Evolutionary conservation across 148 eudicot species (phyloP), one percentile per base, ranked within the genome.

Genomic region (Nyssa sinensis): DNA sequence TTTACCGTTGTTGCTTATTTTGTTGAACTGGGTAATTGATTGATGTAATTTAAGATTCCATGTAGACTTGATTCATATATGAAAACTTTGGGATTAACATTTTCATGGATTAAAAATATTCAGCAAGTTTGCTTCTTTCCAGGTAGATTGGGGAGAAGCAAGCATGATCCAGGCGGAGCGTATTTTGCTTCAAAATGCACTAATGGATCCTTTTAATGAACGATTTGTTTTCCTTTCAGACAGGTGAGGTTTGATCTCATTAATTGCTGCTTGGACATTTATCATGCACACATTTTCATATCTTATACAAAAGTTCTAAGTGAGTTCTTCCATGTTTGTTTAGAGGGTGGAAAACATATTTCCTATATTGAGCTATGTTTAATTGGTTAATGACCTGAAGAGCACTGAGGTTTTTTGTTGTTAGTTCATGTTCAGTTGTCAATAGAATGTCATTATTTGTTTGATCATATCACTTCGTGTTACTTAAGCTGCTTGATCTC

Each of bases 111-210:
- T 3, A 7, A 28, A 6, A 7, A 19, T 29, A 47, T 12, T n/a
- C 29, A 53, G 69, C 74, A 61, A 69, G 29, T 68, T 51, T 63
- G 58, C 53, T 75, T 29, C 37, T 49, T 81, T 72, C 74, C 85
- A 91, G 96, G 88, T 91, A 82, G 92, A 91, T 74, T 91, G 96
- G 96, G 96, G 96, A 79, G 93, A 72, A 84, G 85, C 96, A 69
- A 88, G 78, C 86, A 91, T 91, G 96, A 82, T 91, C 70, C 87
- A 87, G 78, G 96, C 96, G 64, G 96, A 91, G 74, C 92, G 89
- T 79, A 75, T 88, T 76, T 84, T 91, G 78, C 92, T 91, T 71
- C 75, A 78, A 79, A 73, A 81, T 78, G 96, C 96, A 62, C 79
- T 91, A 64, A 69, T 66, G 61, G 96, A 91, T 78, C 84, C 83